phyloP scores from a whole-genome alignment of 192 early-diverging fungal genomes.

The Backusella luteola region DNA sequence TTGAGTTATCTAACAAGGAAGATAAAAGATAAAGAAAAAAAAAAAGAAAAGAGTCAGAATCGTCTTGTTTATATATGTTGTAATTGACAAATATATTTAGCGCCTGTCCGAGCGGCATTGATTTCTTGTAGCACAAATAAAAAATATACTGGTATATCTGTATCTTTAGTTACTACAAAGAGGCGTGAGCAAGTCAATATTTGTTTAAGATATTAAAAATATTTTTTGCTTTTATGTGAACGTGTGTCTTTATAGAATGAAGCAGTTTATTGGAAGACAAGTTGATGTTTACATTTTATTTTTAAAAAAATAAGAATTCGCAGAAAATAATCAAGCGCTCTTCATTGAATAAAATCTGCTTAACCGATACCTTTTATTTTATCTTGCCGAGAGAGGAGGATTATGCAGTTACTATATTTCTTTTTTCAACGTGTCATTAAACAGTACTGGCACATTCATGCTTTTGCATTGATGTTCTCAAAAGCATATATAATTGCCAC shows the following conservation, averaged over 20 bases:
- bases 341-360: too few species aligned
- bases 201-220: not conserved
- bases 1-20: too few species aligned
- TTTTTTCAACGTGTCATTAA: too few species aligned
- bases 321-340: not conserved
- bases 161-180: too few species aligned
- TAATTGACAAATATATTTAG: not conserved
- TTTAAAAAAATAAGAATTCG: not conserved
- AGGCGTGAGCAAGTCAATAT: not conserved
- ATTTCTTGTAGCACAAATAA: not conserved
- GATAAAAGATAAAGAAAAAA: too few species aligned
- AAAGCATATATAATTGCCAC: not conserved
- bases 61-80: slow-evolving; percentile 4
- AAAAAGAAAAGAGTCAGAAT: not conserved
- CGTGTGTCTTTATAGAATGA: not conserved
- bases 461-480: not conserved
- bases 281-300: not conserved
- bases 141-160: slow-evolving; percentile 11
- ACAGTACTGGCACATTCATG: too few species aligned
- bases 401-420: too few species aligned
- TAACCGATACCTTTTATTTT: too few species aligned
- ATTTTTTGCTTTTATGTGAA: not conserved
- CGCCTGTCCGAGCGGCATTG: not conserved
- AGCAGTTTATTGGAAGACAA: not conserved
- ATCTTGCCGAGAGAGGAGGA: too few species aligned